phyloP scores from a whole-genome alignment of 768 basidiomycete species.

The Lactarius deliciosus region DNA sequence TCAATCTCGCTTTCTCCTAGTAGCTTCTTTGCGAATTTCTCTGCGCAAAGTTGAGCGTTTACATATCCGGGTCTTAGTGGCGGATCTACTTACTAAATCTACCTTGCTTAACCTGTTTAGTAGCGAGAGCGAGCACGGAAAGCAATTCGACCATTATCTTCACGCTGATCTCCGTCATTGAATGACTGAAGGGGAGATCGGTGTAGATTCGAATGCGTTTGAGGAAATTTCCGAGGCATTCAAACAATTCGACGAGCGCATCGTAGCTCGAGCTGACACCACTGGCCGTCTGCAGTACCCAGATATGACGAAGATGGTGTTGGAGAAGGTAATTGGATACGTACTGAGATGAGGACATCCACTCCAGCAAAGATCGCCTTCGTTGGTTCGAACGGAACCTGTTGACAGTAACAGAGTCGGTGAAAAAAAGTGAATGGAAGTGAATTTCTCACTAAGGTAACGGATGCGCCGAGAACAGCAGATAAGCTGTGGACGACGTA shows the following conservation, averaged over 20 bases:
- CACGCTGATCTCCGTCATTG: background rate
- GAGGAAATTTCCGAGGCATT: conserved; percentile 6
- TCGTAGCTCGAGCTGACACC: background rate
- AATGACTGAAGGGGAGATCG: background rate
- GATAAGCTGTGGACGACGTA: background rate
- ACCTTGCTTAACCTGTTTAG: conserved; percentile 4
- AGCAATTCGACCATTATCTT: conserved; percentile 12
- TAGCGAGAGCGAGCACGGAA: background rate
- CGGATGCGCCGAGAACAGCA: background rate
- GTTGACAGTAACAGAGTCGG: background rate
- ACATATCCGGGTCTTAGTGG: too few species aligned
- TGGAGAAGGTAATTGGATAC: background rate
- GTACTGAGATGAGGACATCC: conserved; percentile 1
- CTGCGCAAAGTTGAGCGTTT: background rate
- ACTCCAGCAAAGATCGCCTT: conserved; percentile 3
- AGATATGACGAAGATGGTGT: background rate
- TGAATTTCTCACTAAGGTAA: background rate
- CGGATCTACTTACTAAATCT: background rate
- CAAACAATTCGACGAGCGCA: background rate
- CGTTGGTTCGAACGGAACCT: background rate
- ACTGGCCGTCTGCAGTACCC: background rate
- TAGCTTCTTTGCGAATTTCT: conserved; percentile 5
- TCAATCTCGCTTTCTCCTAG: conserved; percentile 11
- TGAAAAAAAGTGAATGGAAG: background rate
- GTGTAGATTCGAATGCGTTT: conserved; percentile 6